Base-by-base conservation (phyloP, 306 rosid species). In the Vigna trinervia region DNA sequence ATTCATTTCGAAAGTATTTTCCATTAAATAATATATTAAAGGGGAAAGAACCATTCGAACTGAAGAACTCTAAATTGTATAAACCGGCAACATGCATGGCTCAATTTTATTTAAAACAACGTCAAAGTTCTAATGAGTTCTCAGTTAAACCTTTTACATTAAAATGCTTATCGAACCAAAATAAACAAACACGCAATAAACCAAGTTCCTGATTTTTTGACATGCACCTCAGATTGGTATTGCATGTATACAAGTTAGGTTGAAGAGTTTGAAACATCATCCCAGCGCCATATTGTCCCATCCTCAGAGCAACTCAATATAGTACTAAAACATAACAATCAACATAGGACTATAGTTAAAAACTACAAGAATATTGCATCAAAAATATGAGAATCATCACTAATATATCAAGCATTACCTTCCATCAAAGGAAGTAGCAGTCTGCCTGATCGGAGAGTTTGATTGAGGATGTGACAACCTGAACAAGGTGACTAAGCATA, bases 281-380 rank as follows among this genome's bases (percentile, higher is more conserved):
- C 99, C 99, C 98, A 96, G n/a, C 97, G 98, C 99, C 99, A 96
- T 77, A 96, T 90, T 15, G 97, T 92, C 74, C 98, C 98, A n/a
- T 92, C 96, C 75, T 96, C 97, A 34, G 94, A 89, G 88, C 99
- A 88, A 80, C 94, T 67, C 76, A 96, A 91, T 76, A 95, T 92
- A 77, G 89, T 95, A 56, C 99, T 95, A 86, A 87, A 87, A 68
- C 66, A 85, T 28, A 74, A 58, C 28, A 74, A 20, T 62, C 17
- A 39, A 36, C 32, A 69, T 34, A 57, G 12, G 34, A 17, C 28
- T 12, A 9, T 13, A 69, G 57, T 59, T 48, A 28, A 15, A 53
- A 45, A 46, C 63, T 4, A 28, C 15, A 19, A 56, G 6, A 9
- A 52, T 12, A 58, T 2, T 22, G 51, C 65, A 58, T 14, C 43